phyloP scores from a whole-genome alignment of 345 rosid genomes.

The Eucalyptus regnans region DNA sequence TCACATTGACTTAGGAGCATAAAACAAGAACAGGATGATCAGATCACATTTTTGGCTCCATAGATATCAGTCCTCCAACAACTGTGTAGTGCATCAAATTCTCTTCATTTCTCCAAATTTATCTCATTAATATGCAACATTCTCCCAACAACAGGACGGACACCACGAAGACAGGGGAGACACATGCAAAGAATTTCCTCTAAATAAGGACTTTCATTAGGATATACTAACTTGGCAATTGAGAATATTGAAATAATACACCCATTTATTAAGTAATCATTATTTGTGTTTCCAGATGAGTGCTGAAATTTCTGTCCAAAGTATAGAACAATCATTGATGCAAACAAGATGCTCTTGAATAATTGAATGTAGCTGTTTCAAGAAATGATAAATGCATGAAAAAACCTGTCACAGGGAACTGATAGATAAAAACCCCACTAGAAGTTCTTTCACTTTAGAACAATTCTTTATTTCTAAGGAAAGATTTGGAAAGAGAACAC shows the following conservation, averaged over 20 bases:
- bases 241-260: not conserved
- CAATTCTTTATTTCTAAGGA: accelerated
- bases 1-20: not conserved
- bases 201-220: not conserved
- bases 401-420: not conserved
- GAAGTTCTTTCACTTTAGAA: not conserved
- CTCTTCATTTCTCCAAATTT: not conserved
- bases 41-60: not conserved
- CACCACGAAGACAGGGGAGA: not conserved
- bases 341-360: not conserved
- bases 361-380: not conserved
- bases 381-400: not conserved
- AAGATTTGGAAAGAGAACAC: not conserved
- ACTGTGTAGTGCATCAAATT: not conserved
- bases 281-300: not conserved
- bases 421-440: not conserved
- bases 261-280: not conserved
- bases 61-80: not conserved
- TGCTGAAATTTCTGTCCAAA: not conserved
- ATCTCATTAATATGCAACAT: not conserved
- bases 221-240: not conserved
- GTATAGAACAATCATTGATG: not conserved
- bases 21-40: not conserved
- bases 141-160: not conserved
- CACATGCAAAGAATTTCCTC: not conserved